Evolutionary conservation across 2,329 filamentous ascomycete genomes (phyloP).

Genomic region (Rhynchosporium agropyri): DNA sequence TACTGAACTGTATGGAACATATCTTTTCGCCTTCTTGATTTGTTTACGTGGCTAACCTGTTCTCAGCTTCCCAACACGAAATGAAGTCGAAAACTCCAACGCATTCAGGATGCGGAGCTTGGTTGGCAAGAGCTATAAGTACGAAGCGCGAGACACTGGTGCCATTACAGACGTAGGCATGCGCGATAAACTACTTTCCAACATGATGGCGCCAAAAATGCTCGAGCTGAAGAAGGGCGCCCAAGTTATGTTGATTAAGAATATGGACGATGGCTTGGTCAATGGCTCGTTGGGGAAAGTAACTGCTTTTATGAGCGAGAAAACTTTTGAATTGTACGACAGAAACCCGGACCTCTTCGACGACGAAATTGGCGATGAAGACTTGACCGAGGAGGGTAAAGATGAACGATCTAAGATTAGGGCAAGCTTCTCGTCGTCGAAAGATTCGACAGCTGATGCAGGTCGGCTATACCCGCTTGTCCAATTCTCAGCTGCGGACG

Average conservation of each 20-base stretch:
- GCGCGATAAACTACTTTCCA: constrained; percentile 77
- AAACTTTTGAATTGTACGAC: constrained; percentile 60
- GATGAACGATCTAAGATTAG: constrained; percentile 48
- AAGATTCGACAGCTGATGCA: constrained; percentile 45
- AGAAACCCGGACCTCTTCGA: constrained; percentile 59
- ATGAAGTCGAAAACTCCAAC: constrained; percentile 89
- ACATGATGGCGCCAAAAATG: constrained; percentile 87
- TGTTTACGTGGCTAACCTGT: constrained; percentile 31
- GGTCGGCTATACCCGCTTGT: constrained; percentile 77
- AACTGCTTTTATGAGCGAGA: constrained; percentile 74
- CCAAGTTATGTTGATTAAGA: constrained; percentile 99
- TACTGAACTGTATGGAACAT: constrained; percentile 70
- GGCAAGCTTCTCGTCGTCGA: constrained; percentile 48
- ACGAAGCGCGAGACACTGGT: constrained; percentile 75
- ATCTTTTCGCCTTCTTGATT: not conserved
- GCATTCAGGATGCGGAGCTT: constrained; percentile 71
- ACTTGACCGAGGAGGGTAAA: constrained; percentile 47
- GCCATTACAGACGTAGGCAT: constrained; percentile 63
- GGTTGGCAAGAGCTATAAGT: constrained; percentile 67
- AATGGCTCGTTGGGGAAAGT: constrained; percentile 94
- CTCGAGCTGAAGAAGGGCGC: constrained; percentile 87
- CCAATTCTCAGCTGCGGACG: constrained; percentile 78
- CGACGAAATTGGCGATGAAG: constrained; percentile 50
- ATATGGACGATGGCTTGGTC: constrained; percentile 89
- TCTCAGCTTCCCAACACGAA: constrained; percentile 77